A percentile compares a stretch with the other conserved stretches of the same genome.
These are phyloP conservation scores for Cucurbita maxima DNA, from an alignment of 306 rosid genomes.

Conservation along the genomic window DNA sequence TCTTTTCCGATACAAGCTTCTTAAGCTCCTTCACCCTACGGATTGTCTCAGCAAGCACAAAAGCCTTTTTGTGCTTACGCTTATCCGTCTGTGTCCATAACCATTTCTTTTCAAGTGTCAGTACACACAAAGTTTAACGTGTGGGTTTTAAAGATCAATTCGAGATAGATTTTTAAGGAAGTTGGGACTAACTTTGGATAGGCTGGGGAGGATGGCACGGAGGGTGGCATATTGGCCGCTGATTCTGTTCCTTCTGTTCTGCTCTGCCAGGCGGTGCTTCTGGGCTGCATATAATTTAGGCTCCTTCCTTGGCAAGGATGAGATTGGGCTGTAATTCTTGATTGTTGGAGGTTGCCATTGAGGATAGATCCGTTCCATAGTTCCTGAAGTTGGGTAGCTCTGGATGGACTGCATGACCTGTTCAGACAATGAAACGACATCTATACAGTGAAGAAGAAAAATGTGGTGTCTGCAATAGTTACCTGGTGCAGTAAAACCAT, in stretches of 20 bases:
- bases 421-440: neutral
- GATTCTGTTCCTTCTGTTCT: slow-evolving; percentile 58
- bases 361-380: slow-evolving; percentile 14
- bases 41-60: slow-evolving; percentile 42
- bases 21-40: slow-evolving; percentile 36
- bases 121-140: neutral
- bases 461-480: neutral
- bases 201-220: slow-evolving; percentile 34
- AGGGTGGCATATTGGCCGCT: slow-evolving; percentile 50
- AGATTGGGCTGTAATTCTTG: slow-evolving; percentile 13
- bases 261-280: slow-evolving; percentile 67
- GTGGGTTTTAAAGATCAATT: neutral
- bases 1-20: slow-evolving; percentile 24
- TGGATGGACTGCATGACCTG: slow-evolving; percentile 35
- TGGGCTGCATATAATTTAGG: slow-evolving; percentile 30
- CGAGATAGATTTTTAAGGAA: neutral
- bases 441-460: no score
- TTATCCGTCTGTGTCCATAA: neutral
- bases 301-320: slow-evolving; percentile 34
- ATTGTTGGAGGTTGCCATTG: slow-evolving; percentile 8
- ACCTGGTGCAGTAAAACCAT: neutral
- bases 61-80: slow-evolving; percentile 58
- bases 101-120: neutral
- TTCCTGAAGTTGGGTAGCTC: slow-evolving; percentile 16
- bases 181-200: slow-evolving; percentile 31